A percentile compares a stretch with the other conserved stretches of the same genome.
phyloP scores from a whole-genome alignment of 768 basidiomycete species.

The Phaeolepiota aurea region DNA sequence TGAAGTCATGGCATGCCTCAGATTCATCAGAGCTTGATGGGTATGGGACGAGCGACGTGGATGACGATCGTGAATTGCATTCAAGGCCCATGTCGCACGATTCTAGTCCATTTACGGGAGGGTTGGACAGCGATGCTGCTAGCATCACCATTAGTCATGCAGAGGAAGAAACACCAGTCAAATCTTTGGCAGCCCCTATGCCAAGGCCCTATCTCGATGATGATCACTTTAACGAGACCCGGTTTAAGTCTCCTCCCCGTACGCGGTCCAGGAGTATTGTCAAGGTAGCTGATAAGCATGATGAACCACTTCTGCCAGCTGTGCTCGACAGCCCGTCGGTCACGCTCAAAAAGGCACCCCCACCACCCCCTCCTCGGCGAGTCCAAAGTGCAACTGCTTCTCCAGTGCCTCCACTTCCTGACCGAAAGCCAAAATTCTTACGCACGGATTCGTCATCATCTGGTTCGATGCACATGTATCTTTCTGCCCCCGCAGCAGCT shows the following conservation, averaged over 20 bases:
- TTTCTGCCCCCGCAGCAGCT: slow-evolving; percentile 22
- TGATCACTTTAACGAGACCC: background rate
- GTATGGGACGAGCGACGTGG: slow-evolving; percentile 25
- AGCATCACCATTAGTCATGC: slow-evolving; percentile 33
- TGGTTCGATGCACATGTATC: slow-evolving; percentile 9
- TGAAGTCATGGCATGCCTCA: background rate
- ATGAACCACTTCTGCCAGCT: background rate
- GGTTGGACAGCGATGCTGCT: slow-evolving; percentile 26
- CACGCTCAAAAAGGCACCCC: slow-evolving; percentile 41
- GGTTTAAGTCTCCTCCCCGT: background rate
- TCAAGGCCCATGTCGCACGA: slow-evolving; percentile 33
- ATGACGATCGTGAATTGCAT: slow-evolving; percentile 43
- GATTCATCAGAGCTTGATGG: slow-evolving; percentile 15
- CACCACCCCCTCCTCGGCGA: slow-evolving; percentile 60
- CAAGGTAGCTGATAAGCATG: background rate
- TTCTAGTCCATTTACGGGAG: slow-evolving; percentile 36
- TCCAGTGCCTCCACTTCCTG: slow-evolving; percentile 26
- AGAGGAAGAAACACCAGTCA: slow-evolving; percentile 36
- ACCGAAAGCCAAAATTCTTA: slow-evolving; percentile 1
- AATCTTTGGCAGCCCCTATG: slow-evolving; percentile 11
- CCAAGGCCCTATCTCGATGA: slow-evolving; percentile 6
- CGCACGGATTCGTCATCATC: slow-evolving; percentile 11
- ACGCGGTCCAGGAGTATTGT: background rate
- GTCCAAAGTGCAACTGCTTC: slow-evolving; percentile 26
- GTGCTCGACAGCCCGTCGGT: slow-evolving; percentile 8